These are phyloP conservation scores for Brassica balearica DNA, from an alignment of 441 rosid species.

Conservation along the genomic window DNA sequence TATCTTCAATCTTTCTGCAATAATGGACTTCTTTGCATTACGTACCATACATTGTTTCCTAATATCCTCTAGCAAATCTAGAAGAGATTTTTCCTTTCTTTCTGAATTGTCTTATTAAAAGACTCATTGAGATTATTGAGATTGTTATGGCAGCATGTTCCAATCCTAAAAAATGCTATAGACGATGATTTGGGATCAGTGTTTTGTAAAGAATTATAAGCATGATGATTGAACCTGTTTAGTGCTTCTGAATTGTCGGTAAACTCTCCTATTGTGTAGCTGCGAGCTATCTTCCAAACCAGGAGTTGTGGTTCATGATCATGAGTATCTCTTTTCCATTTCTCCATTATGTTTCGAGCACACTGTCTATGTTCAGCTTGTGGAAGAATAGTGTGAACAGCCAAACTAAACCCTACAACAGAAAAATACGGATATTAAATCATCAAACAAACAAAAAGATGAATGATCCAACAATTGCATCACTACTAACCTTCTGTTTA, in stretches of 20 bases:
- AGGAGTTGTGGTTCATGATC: background rate
- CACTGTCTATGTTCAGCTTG: background rate
- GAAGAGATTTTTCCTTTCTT: too few relatives aligned
- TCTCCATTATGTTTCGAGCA: background rate
- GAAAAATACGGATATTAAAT: background rate
- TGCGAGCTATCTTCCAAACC: background rate
- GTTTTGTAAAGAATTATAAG: background rate
- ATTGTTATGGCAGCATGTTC: too few relatives aligned
- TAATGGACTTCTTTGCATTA: too few relatives aligned
- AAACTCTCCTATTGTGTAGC: background rate
- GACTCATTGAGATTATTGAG: too few relatives aligned
- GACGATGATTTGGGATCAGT: background rate
- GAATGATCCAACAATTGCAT: background rate
- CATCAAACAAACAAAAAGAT: background rate
- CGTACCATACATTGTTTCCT: too few relatives aligned
- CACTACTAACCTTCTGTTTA: background rate
- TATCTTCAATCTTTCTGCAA: background rate
- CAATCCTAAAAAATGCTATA: background rate
- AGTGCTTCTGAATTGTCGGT: background rate
- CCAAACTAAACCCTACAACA: background rate
- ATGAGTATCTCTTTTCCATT: background rate
- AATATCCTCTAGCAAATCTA: too few relatives aligned
- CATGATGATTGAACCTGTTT: background rate
- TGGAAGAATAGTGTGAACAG: background rate
- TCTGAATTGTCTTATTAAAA: too few relatives aligned